Evolutionary conservation across 2,329 filamentous ascomycete genomes (phyloP), one percentile per base, ranked within the genome.

Genomic region (Fusarium fujikuroi): DNA sequence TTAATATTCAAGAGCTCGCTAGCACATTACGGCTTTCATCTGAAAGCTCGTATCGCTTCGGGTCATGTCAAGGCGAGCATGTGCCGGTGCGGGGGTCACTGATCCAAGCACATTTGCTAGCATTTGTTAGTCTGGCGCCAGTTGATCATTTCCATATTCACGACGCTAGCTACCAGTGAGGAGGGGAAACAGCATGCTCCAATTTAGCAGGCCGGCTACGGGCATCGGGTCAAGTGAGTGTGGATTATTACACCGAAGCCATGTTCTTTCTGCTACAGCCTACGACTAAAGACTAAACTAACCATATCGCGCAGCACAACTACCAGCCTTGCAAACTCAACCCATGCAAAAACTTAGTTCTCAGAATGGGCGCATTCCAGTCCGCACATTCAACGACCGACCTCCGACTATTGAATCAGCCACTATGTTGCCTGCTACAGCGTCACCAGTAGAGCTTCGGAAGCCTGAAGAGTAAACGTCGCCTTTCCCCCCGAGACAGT

Each of bases 301-400:
- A 25, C 25, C 25, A 25, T 25, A 25, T 25, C 25, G 25, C 25
- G 6, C 6, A 25, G 25, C 25, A 25, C 25, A 25, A 3, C 47
- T 5, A 9, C 21, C 10, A 5, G 7, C 3, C 3, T 3, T 32
- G 6, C 2, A 23, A 7, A 2, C 5, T 21, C 3, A 14, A 5
- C 21, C 7, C 28, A 49, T 14, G 3, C 15, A 5, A n/a, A 32
- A 9, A 2, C 3, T 5, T 5, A 32, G 21, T 19, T 3, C n/a
- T 18, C 10, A 32, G 7, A 32, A 21, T 7, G 0, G 3, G 21
- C 10, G 21, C 21, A 0, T 21, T 1, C 11, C 5, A 23, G 30
- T 10, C 30, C 2, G 1, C 15, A 0, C 3, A 4, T n/a, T 3
- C 21, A n/a, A 23, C 5, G 3, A 18, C 15, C 2, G 34, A 39